Evolutionary conservation across 129 eudicot species (phyloP).

Genomic region (Chrysanthemum seticuspe): DNA sequence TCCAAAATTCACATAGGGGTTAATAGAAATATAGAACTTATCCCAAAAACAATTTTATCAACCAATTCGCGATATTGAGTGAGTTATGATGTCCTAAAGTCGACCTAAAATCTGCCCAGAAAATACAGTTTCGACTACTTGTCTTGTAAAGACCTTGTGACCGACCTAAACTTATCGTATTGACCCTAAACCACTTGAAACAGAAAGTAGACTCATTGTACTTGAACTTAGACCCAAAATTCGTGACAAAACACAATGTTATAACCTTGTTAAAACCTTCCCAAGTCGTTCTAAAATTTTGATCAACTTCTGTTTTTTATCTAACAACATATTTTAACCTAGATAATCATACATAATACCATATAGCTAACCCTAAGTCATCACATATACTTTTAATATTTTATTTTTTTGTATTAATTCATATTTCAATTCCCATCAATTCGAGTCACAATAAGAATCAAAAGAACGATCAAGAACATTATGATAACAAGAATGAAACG

Average conservation of each 20-base stretch:
- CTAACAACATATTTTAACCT: no score
- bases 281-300: no score
- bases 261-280: no score
- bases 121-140: not conserved
- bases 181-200: not conserved
- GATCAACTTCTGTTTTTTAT: no score
- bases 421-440: not conserved
- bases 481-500: no score
- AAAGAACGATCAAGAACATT: not conserved
- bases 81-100: not conserved
- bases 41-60: not conserved
- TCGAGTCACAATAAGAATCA: not conserved
- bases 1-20: no score
- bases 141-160: not conserved
- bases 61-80: not conserved
- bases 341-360: no score
- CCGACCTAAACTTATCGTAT: not conserved
- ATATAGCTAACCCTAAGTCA: no score
- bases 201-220: not conserved
- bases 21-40: no score
- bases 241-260: not conserved
- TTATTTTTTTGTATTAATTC: not conserved
- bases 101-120: not conserved
- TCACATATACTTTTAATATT: no score
- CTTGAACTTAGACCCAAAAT: not conserved